Conservation (phyloP, 495 filamentous ascomycete genomes). For the Hypoxylon rickii region DNA sequence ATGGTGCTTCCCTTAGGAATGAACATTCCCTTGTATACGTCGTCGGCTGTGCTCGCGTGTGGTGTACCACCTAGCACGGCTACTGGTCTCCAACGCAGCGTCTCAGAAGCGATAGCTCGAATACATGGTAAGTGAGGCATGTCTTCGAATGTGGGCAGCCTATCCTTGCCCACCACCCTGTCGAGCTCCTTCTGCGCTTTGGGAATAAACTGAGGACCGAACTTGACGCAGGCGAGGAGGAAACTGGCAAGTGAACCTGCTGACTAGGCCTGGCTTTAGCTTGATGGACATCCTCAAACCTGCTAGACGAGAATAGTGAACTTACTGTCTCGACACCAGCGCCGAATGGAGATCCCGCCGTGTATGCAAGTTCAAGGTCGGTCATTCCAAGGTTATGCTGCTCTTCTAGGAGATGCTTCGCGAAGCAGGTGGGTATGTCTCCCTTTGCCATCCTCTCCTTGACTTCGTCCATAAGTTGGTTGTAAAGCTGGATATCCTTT, state of each 20-base stretch:
- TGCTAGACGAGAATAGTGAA: no score
- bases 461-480: slow-evolving; percentile 55
- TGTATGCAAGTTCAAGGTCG: slow-evolving; percentile 60
- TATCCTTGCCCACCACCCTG: slow-evolving; percentile 53
- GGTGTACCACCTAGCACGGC: slow-evolving; percentile 59
- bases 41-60: slow-evolving; percentile 61
- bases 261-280: slow-evolving; percentile 50
- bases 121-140: slow-evolving; percentile 49
- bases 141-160: slow-evolving; percentile 56
- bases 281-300: no score
- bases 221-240: slow-evolving; percentile 60
- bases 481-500: slow-evolving; percentile 56
- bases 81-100: slow-evolving; percentile 57
- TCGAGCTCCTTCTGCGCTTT: slow-evolving; percentile 62
- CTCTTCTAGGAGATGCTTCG: slow-evolving; percentile 54
- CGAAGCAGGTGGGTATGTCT: slow-evolving; percentile 52
- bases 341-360: slow-evolving; percentile 63
- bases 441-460: slow-evolving; percentile 47
- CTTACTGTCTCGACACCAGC: slow-evolving; percentile 68
- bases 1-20: slow-evolving; percentile 60
- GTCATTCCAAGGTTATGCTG: slow-evolving; percentile 50
- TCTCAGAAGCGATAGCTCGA: slow-evolving; percentile 55
- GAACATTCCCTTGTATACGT: slow-evolving; percentile 57
- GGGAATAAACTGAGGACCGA: slow-evolving; percentile 49
- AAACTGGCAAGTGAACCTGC: slow-evolving; percentile 55